Evolutionary conservation across 148 eudicot species (phyloP).

Genomic region (Beta vulgaris): DNA sequence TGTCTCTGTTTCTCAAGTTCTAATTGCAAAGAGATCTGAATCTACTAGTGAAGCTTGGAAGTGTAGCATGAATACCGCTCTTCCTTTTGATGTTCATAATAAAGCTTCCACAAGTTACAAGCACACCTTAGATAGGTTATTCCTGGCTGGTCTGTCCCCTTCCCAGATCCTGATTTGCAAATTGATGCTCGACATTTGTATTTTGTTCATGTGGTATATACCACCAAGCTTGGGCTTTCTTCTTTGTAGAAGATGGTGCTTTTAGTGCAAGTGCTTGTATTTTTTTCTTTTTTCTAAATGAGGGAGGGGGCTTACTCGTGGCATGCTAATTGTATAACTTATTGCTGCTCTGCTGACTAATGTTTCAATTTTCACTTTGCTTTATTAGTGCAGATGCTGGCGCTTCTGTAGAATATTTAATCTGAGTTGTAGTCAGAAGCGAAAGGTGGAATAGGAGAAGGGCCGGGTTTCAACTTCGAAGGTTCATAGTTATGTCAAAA

Average conservation of each 20-base stretch:
- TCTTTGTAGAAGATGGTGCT: not conserved
- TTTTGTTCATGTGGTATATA: too few relatives aligned
- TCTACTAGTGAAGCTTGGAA: not conserved
- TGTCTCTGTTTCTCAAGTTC: not conserved
- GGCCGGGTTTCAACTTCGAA: too few relatives aligned
- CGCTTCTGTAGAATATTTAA: not conserved
- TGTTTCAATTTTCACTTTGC: not conserved
- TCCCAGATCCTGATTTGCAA: not conserved
- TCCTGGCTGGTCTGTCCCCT: not conserved
- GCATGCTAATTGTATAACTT: not conserved
- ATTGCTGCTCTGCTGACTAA: not conserved
- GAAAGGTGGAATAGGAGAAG: not conserved
- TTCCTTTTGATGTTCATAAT: not conserved
- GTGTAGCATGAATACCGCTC: not conserved
- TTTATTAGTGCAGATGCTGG: not conserved
- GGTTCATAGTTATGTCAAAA: too few relatives aligned
- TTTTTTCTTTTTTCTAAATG: too few relatives aligned
- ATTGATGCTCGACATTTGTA: not conserved
- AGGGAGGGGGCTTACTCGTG: not conserved
- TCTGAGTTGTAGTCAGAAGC: not conserved
- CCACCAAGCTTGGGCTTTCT: not conserved
- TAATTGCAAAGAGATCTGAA: not conserved
- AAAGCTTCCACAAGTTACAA: not conserved
- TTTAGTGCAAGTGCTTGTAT: not conserved
- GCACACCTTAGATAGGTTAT: not conserved